Evolutionary conservation across 192 early-diverging fungal species (phyloP), one percentile per base, ranked within the genome.

Genomic region (Coemansia sp.): DNA sequence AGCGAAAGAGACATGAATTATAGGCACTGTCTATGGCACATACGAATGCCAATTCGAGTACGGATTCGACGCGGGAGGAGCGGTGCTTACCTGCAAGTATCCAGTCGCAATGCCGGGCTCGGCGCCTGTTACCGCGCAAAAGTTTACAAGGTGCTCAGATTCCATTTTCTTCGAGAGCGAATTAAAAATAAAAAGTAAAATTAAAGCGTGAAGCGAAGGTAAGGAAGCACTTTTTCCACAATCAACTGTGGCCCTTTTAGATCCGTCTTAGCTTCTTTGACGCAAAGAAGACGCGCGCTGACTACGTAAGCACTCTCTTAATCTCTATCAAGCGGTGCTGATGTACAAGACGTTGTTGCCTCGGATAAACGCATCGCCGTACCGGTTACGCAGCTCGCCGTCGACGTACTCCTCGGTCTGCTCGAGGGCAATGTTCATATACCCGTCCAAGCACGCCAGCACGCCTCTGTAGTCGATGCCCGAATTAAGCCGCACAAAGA

Each of bases 351-450:
- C 89, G 75, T 97, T 97, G 83, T 99, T 99, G 62, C 97, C 97
- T 10, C 97, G 91, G 79, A 99, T 94, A 79, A 99, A 99, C 2
- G 89, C 90, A 64, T 99, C 97, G 22, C 96, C 96, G 73, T 96
- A 99, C 57, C 85, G 89, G 84, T 97, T 95, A 63, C 92, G 96
- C 35, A 94, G 79, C 59, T 92, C 84, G n/a, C 97, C 97, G 72
- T 96, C 91, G 29, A 97, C 96, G 58, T 92, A 97, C 80, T 99
- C 97, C 67, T 97, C 90, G 6, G 96, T 97, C 61, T 95, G 88
- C 82, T 97, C 97, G 73, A 99, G 63, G 12, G 95, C 97, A 84
- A 99, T 96, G 81, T 99, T 97, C 96, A 94, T 94, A 65, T 94
- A 98, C 11, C 95, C 94, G 73, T 99, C 96, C 62, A 99, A 73